phyloP scores from a whole-genome alignment of 1,139 yeast genomes.

The Debaryomyces coudertii region DNA sequence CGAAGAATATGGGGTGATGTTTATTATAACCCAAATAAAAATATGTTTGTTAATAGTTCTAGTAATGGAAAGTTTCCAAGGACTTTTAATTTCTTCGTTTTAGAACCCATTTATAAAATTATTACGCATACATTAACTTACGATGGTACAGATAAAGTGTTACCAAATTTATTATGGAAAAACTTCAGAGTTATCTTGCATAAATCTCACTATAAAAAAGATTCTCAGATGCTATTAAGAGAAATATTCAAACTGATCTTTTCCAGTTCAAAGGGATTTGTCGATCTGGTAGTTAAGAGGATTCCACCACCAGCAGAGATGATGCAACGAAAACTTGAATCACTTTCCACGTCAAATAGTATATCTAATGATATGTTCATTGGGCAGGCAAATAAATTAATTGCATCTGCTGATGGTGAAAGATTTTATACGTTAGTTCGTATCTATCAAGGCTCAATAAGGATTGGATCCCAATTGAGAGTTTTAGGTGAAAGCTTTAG shows the following conservation, averaged over 20 bases:
- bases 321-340: neutral
- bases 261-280: constrained; percentile 54
- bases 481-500: constrained; percentile 61
- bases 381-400: constrained; percentile 64
- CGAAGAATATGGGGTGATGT: constrained; percentile 78
- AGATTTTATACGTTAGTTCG: constrained; percentile 60
- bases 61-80: constrained; percentile 36
- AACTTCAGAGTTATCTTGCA: constrained; percentile 50
- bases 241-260: constrained; percentile 60
- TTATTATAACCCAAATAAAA: constrained; percentile 48
- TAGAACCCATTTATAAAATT: constrained; percentile 82
- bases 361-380: constrained; percentile 20
- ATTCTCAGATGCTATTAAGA: constrained; percentile 60
- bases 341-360: constrained; percentile 2
- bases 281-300: constrained; percentile 45
- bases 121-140: constrained; percentile 63
- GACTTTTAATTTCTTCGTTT: constrained; percentile 68
- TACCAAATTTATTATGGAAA: constrained; percentile 43
- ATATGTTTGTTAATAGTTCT: constrained; percentile 48
- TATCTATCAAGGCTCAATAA: constrained; percentile 62
- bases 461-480: constrained; percentile 48
- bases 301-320: constrained; percentile 46
- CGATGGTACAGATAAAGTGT: constrained; percentile 44
- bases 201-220: constrained; percentile 46
- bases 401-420: constrained; percentile 54